Conservation (phyloP, 257 asterid species). For the Solanum habrochaites region DNA sequence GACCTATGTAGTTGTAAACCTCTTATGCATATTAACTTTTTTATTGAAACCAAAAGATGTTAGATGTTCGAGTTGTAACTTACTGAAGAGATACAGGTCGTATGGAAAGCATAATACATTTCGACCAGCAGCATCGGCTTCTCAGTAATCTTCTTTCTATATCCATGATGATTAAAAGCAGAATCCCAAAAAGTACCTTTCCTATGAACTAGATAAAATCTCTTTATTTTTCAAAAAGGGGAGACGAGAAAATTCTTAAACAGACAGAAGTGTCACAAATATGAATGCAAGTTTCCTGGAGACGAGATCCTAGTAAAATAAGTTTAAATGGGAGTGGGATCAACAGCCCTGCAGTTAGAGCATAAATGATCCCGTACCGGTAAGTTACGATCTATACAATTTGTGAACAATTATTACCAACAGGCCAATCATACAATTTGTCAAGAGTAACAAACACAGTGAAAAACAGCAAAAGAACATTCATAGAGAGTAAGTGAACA, state of each 20-base stretch:
- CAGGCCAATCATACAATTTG: background rate
- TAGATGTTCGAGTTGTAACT: background rate
- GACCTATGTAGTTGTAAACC: background rate
- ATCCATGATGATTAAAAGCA: background rate
- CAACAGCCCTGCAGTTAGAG: background rate
- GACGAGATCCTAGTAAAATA: background rate
- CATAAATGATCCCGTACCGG: background rate
- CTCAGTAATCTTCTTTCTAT: background rate
- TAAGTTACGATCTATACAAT: background rate
- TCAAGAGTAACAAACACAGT: background rate
- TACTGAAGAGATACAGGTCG: background rate
- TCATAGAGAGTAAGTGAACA: background rate
- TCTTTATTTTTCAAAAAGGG: background rate
- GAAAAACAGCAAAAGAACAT: background rate
- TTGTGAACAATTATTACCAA: background rate
- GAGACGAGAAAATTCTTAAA: background rate
- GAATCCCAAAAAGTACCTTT: background rate
- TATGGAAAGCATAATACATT: background rate
- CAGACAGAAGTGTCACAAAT: background rate
- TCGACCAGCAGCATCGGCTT: background rate
- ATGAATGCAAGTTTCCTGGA: background rate
- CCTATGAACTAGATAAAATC: background rate
- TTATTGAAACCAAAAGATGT: background rate
- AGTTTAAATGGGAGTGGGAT: background rate
- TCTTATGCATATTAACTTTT: background rate